These are phyloP conservation scores for Ceriops zippeliana DNA, from an alignment of 345 rosid genomes.

Conservation along the genomic window DNA sequence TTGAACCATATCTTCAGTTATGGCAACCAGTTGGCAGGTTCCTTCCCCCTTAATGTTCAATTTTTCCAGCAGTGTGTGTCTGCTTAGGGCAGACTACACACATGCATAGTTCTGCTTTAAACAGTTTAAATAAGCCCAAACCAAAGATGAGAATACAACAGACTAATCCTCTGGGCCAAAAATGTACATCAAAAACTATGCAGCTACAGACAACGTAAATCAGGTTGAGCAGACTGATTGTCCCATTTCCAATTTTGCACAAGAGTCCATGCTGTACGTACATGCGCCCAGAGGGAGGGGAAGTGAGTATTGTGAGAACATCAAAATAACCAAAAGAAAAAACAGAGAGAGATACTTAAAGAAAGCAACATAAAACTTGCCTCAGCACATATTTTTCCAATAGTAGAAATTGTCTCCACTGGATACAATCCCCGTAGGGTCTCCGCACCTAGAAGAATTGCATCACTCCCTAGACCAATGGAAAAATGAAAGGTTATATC, in stretches of 20 bases:
- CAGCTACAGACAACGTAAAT: too few relatives aligned
- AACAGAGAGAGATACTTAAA: background rate
- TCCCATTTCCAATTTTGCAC: too few relatives aligned
- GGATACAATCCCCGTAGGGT: constrained; percentile 95
- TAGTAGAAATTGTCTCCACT: constrained; percentile 71
- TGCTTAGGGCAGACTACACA: background rate
- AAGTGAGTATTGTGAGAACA: background rate
- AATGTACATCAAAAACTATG: too few relatives aligned
- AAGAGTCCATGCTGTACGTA: too few relatives aligned
- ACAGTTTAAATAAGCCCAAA: too few relatives aligned
- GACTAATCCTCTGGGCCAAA: too few relatives aligned
- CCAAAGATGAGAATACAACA: too few relatives aligned
- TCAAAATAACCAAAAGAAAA: background rate
- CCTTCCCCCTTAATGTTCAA: background rate
- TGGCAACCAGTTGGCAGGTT: background rate
- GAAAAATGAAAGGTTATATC: background rate
- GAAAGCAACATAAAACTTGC: constrained; percentile 28
- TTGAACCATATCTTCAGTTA: background rate
- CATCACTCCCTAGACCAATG: constrained; percentile 68
- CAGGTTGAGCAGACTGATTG: too few relatives aligned
- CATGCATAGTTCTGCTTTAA: background rate
- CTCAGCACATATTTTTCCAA: constrained; percentile 91
- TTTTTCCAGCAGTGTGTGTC: background rate
- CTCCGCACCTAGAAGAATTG: constrained; percentile 95
- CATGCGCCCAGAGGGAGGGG: background rate